phyloP scores from a whole-genome alignment of 106 monocot genomes.

The Allium cepa region DNA sequence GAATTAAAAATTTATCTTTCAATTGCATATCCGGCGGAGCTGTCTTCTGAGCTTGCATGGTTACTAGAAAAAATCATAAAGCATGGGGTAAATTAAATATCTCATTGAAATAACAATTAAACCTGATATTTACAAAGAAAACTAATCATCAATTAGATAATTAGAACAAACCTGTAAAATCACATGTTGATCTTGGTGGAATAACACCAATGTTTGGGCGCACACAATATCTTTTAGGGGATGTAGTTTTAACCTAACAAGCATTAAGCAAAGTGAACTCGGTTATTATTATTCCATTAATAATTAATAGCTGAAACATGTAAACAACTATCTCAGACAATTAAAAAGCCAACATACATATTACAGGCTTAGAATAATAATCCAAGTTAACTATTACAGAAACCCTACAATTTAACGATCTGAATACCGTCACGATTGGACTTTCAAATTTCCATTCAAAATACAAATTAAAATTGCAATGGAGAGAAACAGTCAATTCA shows the following conservation, averaged over 20 bases:
- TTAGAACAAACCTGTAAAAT: constrained; percentile 58
- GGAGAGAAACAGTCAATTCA: no score
- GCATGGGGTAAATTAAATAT: background rate
- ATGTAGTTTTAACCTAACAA: constrained; percentile 75
- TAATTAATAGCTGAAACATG: background rate
- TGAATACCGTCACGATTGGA: background rate
- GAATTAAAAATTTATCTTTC: constrained; percentile 91
- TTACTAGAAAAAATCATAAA: constrained; percentile 38
- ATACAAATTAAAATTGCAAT: no score
- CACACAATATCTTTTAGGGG: constrained; percentile 85
- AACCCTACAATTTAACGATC: background rate
- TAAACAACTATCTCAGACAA: background rate
- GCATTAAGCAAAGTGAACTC: constrained; percentile 1
- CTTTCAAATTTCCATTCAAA: background rate
- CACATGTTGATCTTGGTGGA: constrained; percentile 44
- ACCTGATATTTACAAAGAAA: background rate
- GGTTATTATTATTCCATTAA: background rate
- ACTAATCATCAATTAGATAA: background rate
- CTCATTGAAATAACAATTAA: background rate
- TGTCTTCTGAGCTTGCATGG: constrained; percentile 73
- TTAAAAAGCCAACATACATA: no score
- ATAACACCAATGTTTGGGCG: constrained; percentile 75
- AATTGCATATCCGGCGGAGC: constrained; percentile 81
- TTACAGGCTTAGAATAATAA: no score
- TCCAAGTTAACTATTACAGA: background rate